These are phyloP conservation scores for Spongiforma sp. DNA, from an alignment of 1,284 basidiomycete species.

Conservation along the genomic window DNA sequence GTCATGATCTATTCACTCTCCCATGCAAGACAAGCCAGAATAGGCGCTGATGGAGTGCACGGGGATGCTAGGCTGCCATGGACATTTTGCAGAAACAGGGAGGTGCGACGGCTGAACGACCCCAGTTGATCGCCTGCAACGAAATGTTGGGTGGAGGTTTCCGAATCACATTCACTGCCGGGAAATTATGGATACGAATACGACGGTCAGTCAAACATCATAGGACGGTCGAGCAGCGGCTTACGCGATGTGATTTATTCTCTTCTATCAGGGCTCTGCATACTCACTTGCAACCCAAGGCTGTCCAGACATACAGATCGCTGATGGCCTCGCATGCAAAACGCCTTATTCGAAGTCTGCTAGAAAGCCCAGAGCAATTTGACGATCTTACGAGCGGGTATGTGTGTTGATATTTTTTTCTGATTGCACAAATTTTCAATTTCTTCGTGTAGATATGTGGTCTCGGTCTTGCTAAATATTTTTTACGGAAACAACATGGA, in stretches of 20 bases:
- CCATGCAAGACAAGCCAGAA: not conserved
- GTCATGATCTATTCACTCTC: not conserved
- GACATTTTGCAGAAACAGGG: constrained; percentile 24
- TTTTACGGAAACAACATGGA: not conserved
- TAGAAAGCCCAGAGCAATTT: not conserved
- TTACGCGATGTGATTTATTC: not conserved
- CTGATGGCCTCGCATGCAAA: not conserved
- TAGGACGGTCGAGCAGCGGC: not conserved
- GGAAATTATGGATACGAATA: constrained; percentile 13
- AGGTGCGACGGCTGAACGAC: constrained; percentile 3
- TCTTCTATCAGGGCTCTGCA: not conserved
- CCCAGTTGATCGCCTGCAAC: constrained; percentile 5
- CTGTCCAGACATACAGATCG: not conserved
- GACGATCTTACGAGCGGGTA: not conserved
- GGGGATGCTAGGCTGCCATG: constrained; percentile 10
- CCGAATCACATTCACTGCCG: not conserved
- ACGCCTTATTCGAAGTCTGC: not conserved
- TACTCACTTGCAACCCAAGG: not conserved
- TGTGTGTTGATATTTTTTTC: not conserved
- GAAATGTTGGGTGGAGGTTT: constrained; percentile 17
- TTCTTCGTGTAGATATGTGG: not conserved
- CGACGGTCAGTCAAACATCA: constrained; percentile 4
- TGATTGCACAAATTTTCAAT: not conserved
- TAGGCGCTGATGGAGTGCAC: too few relatives aligned
- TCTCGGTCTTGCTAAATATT: not conserved